Percentiles rank a stretch among this genome's conserved stretches.
Evolutionary conservation across 1,284 basidiomycete species (phyloP).

Genomic region (Ganoderma meredithae): DNA sequence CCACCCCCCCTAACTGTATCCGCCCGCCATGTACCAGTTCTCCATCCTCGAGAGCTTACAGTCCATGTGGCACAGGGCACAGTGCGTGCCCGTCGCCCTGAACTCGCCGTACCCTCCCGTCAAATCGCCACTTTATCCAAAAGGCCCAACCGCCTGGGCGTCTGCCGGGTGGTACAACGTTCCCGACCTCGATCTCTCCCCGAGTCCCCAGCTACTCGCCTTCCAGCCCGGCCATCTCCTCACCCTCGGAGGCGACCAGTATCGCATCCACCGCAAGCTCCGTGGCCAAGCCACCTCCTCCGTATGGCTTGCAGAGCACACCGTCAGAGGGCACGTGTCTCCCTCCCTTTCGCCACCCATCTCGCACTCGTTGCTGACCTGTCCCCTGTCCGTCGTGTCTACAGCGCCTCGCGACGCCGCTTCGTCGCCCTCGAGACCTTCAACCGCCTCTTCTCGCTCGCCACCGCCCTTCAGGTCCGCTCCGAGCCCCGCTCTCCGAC

Average conservation of each 20-base stretch:
- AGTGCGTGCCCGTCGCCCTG: background rate
- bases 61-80: background rate
- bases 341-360: background rate
- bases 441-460: background rate
- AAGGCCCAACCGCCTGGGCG: background rate
- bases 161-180: background rate
- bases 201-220: background rate
- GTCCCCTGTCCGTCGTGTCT: background rate
- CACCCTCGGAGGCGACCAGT: slow-evolving; percentile 2
- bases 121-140: background rate
- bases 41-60: background rate
- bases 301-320: slow-evolving; percentile 4
- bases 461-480: background rate
- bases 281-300: background rate
- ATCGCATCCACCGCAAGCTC: slow-evolving; percentile 5
- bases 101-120: background rate
- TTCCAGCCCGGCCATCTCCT: slow-evolving; percentile 2
- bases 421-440: slow-evolving; percentile 10
- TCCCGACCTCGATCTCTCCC: background rate
- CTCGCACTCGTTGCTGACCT: too few relatives aligned
- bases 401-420: background rate
- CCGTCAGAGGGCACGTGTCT: slow-evolving; percentile 2
- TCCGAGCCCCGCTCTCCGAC: background rate
- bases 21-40: background rate
- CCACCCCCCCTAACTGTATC: too few relatives aligned